phyloP scores from a whole-genome alignment of 345 rosid species.

The Streptanthus diversifolius region DNA sequence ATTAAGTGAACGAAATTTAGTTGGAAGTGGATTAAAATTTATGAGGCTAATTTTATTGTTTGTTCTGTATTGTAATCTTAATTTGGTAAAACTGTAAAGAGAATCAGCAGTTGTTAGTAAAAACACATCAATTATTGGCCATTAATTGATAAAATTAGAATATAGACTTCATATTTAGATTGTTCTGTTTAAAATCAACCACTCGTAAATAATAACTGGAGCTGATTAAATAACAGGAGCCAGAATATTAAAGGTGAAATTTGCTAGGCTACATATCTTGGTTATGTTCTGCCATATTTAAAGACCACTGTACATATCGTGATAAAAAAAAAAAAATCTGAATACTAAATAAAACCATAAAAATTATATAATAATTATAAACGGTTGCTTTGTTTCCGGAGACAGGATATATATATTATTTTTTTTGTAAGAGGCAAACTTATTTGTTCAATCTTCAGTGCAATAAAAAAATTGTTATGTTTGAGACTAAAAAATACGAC shows the following conservation, averaged over 20 bases:
- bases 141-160: neutral
- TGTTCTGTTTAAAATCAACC: neutral
- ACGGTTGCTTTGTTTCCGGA: no score
- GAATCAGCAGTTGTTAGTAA: slow-evolving; percentile 14
- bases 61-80: slow-evolving; percentile 14
- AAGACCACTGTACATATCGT: neutral
- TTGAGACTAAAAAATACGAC: no score
- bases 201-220: neutral
- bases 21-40: neutral
- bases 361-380: no score
- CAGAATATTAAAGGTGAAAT: neutral
- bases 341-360: neutral
- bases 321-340: neutral
- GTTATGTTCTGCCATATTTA: neutral
- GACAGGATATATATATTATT: no score
- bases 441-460: no score
- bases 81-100: slow-evolving; percentile 18
- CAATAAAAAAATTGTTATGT: no score
- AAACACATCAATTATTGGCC: neutral
- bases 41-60: neutral
- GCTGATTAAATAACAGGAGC: neutral
- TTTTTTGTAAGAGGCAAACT: no score
- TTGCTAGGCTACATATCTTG: neutral
- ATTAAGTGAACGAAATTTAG: slow-evolving; percentile 18
- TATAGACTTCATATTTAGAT: slow-evolving; percentile 5